phyloP scores from a whole-genome alignment of 257 asterid species.

The Forsythia viridissima region DNA sequence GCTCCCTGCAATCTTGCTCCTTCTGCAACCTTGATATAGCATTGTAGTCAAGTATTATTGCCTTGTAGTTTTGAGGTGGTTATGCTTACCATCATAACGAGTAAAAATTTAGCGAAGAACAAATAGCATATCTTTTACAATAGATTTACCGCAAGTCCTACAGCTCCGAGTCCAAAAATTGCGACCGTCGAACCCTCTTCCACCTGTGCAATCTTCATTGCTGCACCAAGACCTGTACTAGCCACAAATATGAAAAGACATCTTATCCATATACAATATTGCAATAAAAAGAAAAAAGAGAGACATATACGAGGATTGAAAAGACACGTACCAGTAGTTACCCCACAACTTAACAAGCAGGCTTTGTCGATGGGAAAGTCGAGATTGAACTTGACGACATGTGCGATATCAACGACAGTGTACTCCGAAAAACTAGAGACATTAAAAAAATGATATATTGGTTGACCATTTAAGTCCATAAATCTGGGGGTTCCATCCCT shows the following conservation, averaged over 20 bases:
- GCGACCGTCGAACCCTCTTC: constrained; percentile 45
- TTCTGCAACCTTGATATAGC: constrained; percentile 31
- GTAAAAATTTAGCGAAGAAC: not conserved
- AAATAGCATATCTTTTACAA: not conserved
- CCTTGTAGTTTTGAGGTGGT: too few relatives aligned
- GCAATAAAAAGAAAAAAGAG: not conserved
- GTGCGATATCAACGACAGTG: constrained; percentile 45
- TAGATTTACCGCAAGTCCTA: constrained; percentile 44
- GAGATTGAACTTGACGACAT: constrained; percentile 35
- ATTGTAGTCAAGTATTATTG: not conserved
- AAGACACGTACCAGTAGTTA: constrained; percentile 27
- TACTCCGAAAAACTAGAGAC: constrained; percentile 43
- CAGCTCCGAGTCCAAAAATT: constrained; percentile 47
- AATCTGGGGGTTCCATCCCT: constrained; percentile 43
- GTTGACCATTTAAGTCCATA: constrained; percentile 27
- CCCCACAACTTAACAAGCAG: constrained; percentile 46
- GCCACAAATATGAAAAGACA: not conserved
- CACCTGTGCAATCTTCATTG: constrained; percentile 36
- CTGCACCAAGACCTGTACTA: constrained; percentile 47
- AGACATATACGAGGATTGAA: not conserved
- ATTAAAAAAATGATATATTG: constrained; percentile 27
- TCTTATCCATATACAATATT: too few relatives aligned
- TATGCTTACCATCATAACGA: not conserved
- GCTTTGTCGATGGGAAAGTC: constrained; percentile 38
- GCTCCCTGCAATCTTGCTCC: constrained; percentile 47